phyloP scores from a whole-genome alignment of 306 rosid species.

The Oemleria cerasiformis region DNA sequence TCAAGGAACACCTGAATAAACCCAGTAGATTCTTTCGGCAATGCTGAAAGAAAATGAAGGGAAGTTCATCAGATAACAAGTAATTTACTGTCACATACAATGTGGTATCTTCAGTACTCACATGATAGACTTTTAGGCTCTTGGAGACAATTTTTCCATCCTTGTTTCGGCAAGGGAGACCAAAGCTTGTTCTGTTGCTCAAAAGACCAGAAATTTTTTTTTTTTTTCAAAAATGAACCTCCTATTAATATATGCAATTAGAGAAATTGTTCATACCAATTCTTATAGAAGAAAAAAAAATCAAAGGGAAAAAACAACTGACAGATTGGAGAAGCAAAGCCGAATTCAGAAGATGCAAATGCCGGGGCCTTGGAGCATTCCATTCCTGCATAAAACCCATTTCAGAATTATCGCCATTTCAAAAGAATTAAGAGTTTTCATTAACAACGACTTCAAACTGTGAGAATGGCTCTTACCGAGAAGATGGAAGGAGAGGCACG shows the following conservation, averaged over 20 bases:
- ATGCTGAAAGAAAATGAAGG: constrained; percentile 43
- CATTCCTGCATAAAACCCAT: constrained; percentile 50
- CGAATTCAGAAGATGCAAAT: constrained; percentile 56
- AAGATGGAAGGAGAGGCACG: constrained; percentile 56
- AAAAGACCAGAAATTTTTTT: constrained; percentile 24
- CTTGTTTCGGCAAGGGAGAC: constrained; percentile 73
- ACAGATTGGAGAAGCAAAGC: constrained; percentile 67
- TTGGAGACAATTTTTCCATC: constrained; percentile 60
- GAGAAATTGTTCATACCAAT: neutral
- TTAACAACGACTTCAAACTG: neutral
- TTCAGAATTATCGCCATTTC: neutral
- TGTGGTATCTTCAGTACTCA: constrained; percentile 35
- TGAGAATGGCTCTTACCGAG: constrained; percentile 40
- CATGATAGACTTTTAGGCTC: constrained; percentile 49
- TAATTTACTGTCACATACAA: neutral
- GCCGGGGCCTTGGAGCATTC: constrained; percentile 71
- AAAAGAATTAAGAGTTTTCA: constrained; percentile 1
- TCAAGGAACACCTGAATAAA: constrained; percentile 94
- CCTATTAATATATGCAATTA: neutral
- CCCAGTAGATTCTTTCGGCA: constrained; percentile 56
- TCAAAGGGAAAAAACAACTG: constrained; percentile 15
- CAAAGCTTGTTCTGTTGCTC: constrained; percentile 55
- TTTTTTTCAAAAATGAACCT: too few relatives aligned
- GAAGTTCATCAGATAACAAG: constrained; percentile 16
- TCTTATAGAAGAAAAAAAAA: constrained; percentile 9